Base-by-base conservation (phyloP, 2,329 filamentous ascomycete genomes). In the Clonostachys rhizophaga region DNA sequence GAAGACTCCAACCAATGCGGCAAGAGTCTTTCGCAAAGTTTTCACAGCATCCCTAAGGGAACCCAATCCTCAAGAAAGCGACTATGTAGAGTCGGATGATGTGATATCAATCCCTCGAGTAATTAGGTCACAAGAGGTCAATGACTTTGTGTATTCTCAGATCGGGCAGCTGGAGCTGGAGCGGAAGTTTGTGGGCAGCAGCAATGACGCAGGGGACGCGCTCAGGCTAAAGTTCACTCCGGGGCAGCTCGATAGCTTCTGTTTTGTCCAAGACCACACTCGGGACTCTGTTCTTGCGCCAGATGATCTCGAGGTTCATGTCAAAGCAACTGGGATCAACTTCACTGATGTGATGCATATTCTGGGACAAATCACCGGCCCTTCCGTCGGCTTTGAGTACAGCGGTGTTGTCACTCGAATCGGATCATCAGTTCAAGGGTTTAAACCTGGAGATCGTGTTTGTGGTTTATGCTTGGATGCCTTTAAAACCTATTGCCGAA, bases 341-440 rank as follows among this genome's bases (percentile, higher is more conserved):
- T 49, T 47, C 52, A 63, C 62, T 40, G 65, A 68, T 37, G 59
- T 67, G 5, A 56, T 66, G 5, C 24, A 24, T 24, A 24, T 24
- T 24, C 7, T 24, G 24, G 24, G 24, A 8, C 24, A 24, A 9
- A 24, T 24, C 24, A 24, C 24, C 2, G 24, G 24, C 24, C 24
- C 24, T 24, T 24, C 24, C 24, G 24, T 24, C 24, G 24, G 24
- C 24, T 24, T 24, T 24, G 24, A 24, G 24, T 61, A 57, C 47
- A 35, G 40, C 14, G 62, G 61, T 2, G 49, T 40, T 10, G 44
- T 50, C 1, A 35, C 52, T 14, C 57, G 60, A 3, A 7, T 47
- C 13, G 43, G 43, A 3, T 49, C 57, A 13, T 56, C 60, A 16
- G 49, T 50, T 20, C 46, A 42, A 3, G 33, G 17, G 18, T 16